A percentile compares a stretch with the other conserved stretches of the same genome.
These are phyloP conservation scores for Kodamaea kaohsiungensis DNA, from an alignment of 805 yeast genomes.

Conservation along the genomic window DNA sequence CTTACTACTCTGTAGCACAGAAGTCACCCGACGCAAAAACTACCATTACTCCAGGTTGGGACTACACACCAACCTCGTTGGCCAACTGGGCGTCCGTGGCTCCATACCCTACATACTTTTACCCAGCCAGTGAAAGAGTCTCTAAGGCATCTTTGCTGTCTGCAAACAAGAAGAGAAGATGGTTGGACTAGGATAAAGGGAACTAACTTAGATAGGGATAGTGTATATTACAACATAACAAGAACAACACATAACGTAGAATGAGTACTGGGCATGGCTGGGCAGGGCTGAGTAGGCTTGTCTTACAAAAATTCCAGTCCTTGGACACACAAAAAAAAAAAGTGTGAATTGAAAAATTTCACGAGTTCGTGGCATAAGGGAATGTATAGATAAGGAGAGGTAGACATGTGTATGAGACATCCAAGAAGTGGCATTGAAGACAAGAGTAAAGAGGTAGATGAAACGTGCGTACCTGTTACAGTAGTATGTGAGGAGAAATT, in stretches of 20 bases:
- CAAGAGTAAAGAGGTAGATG: background rate
- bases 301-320: background rate
- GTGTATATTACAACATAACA: background rate
- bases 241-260: background rate
- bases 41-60: slow-evolving; percentile 86
- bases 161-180: slow-evolving; percentile 35
- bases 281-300: background rate
- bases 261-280: background rate
- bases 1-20: slow-evolving; percentile 50
- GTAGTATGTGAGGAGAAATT: background rate
- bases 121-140: slow-evolving; percentile 59
- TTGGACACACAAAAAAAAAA: no score
- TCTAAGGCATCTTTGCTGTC: slow-evolving; percentile 36
- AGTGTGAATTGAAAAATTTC: background rate
- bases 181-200: slow-evolving; percentile 30
- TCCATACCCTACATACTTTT: slow-evolving; percentile 63
- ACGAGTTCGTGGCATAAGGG: background rate
- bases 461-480: background rate
- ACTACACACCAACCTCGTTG: slow-evolving; percentile 61
- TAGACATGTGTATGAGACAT: slow-evolving; percentile 8
- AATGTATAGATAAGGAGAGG: background rate
- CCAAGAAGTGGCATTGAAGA: background rate
- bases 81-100: slow-evolving; percentile 75
- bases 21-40: slow-evolving; percentile 50
- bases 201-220: background rate